Base-by-base conservation (phyloP, 805 yeast genomes). In the Yamadazyma sp. region DNA sequence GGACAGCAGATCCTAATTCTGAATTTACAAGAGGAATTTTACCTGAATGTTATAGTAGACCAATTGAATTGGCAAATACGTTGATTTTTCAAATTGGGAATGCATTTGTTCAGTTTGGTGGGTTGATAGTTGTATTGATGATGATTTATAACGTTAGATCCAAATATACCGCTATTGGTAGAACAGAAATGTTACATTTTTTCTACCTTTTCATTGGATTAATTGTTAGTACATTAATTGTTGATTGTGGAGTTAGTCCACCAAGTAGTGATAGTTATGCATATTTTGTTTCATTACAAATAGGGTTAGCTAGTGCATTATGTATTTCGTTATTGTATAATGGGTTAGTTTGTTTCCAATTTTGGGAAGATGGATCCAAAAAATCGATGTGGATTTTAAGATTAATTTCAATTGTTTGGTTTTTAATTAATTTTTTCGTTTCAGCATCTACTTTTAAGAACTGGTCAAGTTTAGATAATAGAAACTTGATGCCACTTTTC, bases 161-260 rank as follows among this genome's bases (percentile, higher is more conserved):
- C 40, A 87, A 91, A 65, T 89, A 86, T 55, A 93, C 98, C 0
- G 97, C 98, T 9, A 89, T 93, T 39, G 98, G 97, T 4, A 72
- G 98, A 42, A 70, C 78, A 9, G 98, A 93, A 54, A 83, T 88
- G 80, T 60, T 86, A 35, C 76, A 75, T 46, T 82, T 85, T 52
- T 82, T 80, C 58, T 78, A 82, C 58, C 50, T 76, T 27, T 70
- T 73, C 42, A 64, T 82, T 21, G 66, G 75, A 1, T 69, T 84
- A 44, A 71, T 78, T 5, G 70, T 84, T 11, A 62, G 81, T 42
- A 73, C 89, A 2, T 65, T 91, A 31, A 73, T 91, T 15, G 94
- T 87, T 4, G 96, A 91, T 52, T 80, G 94, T 45, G 98, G 98
- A 13, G 96, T 91, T 1, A 73, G 85, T 9, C 96, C 98, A 1